A percentile compares a stretch with the other conserved stretches of the same genome.
Evolutionary conservation across 768 basidiomycete genomes (phyloP).

Genomic region (Mycena filopes): DNA sequence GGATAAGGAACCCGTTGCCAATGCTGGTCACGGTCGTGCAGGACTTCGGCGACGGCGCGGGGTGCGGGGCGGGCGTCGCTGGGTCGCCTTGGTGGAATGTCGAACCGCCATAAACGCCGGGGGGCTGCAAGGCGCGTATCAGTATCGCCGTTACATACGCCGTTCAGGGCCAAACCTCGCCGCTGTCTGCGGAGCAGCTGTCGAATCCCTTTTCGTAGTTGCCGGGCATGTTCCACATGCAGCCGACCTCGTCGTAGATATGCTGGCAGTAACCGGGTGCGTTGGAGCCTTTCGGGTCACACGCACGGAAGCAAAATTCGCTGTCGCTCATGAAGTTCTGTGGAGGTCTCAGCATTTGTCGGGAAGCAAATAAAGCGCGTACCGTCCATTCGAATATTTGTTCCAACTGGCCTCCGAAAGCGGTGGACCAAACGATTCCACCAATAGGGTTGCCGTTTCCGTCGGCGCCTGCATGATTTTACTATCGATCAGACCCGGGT

Average conservation of each 20-base stretch:
- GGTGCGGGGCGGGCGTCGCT: constrained; percentile 64
- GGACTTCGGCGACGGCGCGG: constrained; percentile 65
- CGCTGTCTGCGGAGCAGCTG: constrained; percentile 63
- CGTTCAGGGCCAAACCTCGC: constrained; percentile 46
- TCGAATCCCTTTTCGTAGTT: constrained; percentile 61
- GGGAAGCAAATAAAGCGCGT: constrained; percentile 27
- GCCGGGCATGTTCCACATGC: constrained; percentile 71
- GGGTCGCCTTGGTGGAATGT: constrained; percentile 75
- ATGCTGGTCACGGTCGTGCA: constrained; percentile 68
- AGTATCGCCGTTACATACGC: constrained; percentile 17
- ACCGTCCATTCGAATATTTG: constrained; percentile 84
- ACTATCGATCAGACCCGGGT: background rate
- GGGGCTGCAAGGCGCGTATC: constrained; percentile 50
- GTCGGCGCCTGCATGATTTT: constrained; percentile 44
- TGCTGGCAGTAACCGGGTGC: constrained; percentile 70
- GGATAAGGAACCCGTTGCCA: constrained; percentile 53
- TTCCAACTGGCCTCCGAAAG: constrained; percentile 68
- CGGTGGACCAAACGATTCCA: constrained; percentile 77
- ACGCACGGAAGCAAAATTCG: constrained; percentile 80
- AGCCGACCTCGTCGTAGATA: constrained; percentile 65
- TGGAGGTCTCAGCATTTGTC: background rate
- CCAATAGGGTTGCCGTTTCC: constrained; percentile 57
- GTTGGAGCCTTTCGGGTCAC: constrained; percentile 58
- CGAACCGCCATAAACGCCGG: constrained; percentile 76
- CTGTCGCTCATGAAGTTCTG: constrained; percentile 71